A percentile compares a stretch with the other conserved stretches of the same genome.
phyloP scores from a whole-genome alignment of 2,329 filamentous ascomycete genomes.

The Cordyceps sp. region DNA sequence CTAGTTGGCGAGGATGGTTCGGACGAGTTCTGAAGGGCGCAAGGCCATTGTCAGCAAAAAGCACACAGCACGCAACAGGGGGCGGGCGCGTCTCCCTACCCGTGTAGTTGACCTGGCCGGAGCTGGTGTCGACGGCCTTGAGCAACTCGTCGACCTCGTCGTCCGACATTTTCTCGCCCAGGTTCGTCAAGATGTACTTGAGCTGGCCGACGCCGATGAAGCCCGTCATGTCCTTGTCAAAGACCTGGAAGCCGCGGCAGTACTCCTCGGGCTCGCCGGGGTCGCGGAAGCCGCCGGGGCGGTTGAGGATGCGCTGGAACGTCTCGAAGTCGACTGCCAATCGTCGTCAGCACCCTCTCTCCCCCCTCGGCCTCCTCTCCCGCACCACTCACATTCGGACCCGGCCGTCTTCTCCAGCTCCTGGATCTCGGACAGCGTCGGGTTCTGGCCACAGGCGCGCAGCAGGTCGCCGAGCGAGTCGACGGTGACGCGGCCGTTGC shows the following conservation, averaged over 20 bases:
- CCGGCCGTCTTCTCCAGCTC: constrained; percentile 86
- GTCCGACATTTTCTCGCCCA: constrained; percentile 98
- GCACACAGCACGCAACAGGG: background rate
- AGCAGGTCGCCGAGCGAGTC: constrained; percentile 85
- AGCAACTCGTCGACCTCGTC: constrained; percentile 97
- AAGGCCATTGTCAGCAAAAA: constrained; percentile 1
- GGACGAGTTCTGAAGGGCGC: constrained; percentile 51
- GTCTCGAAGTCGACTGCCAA: constrained; percentile 84
- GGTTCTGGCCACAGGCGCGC: constrained; percentile 94
- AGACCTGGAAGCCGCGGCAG: constrained; percentile 96
- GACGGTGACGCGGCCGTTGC: constrained; percentile 77
- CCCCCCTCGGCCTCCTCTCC: too few relatives aligned
- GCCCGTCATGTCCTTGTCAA: constrained; percentile 97
- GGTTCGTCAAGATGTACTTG: constrained; percentile 92
- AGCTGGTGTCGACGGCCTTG: constrained; percentile 93
- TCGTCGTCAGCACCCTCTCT: background rate
- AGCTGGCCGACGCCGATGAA: constrained; percentile 96
- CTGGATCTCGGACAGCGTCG: constrained; percentile 79
- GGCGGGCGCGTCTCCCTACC: constrained; percentile 34
- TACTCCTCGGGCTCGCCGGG: constrained; percentile 97
- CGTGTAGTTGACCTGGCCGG: constrained; percentile 93
- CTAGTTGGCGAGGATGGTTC: constrained; percentile 74
- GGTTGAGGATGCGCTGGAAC: constrained; percentile 92
- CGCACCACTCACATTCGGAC: constrained; percentile 78
- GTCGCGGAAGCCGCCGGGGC: constrained; percentile 94